These are phyloP conservation scores for Wickerhamiella nectarea DNA, from an alignment of 805 yeast genomes.

Conservation along the genomic window DNA sequence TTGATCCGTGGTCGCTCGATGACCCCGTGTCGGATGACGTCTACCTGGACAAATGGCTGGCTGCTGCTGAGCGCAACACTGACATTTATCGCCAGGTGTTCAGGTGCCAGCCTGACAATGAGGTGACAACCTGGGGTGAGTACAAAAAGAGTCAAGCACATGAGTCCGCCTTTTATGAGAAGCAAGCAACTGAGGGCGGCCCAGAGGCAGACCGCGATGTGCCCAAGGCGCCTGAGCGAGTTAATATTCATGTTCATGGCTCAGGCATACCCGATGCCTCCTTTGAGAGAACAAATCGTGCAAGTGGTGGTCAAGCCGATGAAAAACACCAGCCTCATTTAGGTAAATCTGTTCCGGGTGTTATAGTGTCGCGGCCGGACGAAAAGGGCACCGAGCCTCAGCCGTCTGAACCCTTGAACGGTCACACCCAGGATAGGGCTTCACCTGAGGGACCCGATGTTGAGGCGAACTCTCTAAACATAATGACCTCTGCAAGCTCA, in stretches of 20 bases:
- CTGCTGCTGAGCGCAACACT: slow-evolving; percentile 71
- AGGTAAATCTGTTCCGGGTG: neutral
- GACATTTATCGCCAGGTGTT: slow-evolving; percentile 69
- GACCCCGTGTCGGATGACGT: slow-evolving; percentile 80
- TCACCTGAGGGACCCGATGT: neutral
- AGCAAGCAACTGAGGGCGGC: slow-evolving; percentile 46
- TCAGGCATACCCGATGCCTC: neutral
- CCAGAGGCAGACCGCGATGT: slow-evolving; percentile 18
- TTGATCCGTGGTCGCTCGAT: slow-evolving; percentile 79
- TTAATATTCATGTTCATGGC: slow-evolving; percentile 13
- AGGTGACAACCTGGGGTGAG: slow-evolving; percentile 80
- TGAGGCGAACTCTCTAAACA: neutral
- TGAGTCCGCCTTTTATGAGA: slow-evolving; percentile 27
- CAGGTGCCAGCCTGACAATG: slow-evolving; percentile 90
- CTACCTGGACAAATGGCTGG: slow-evolving; percentile 71
- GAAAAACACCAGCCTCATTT: slow-evolving; percentile 1
- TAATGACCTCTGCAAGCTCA: neutral
- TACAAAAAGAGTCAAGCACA: slow-evolving; percentile 50
- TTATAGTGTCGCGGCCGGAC: neutral
- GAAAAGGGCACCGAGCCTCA: neutral
- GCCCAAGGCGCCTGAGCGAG: slow-evolving; percentile 20
- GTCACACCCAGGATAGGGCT: neutral
- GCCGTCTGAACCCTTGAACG: neutral
- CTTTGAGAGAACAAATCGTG: neutral
- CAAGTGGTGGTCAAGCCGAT: neutral